Conservation (phyloP, 2,329 filamentous ascomycete genomes). For the Emericellopsis cladophorae region DNA sequence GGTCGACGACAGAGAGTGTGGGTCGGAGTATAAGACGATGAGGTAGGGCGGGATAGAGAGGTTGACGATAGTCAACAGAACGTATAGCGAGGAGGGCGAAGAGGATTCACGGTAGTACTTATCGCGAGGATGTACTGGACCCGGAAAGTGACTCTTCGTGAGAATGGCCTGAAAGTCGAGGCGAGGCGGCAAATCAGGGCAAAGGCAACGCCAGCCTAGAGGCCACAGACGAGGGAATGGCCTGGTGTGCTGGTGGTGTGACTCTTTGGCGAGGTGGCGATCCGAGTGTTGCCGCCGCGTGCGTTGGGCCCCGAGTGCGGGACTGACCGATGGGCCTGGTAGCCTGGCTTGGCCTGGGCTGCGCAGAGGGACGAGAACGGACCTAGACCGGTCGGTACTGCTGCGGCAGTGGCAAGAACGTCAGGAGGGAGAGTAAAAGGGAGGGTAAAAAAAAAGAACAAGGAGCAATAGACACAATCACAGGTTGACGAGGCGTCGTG, state of each 20-base stretch:
- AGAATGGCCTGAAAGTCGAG: background rate
- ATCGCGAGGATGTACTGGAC: background rate
- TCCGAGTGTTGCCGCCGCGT: slow-evolving; percentile 16
- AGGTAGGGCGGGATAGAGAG: background rate
- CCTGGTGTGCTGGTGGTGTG: slow-evolving; percentile 13
- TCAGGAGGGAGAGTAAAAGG: background rate
- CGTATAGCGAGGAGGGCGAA: background rate
- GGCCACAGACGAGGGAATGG: slow-evolving; percentile 2
- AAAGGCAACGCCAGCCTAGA: background rate
- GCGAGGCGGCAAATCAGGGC: slow-evolving; percentile 3
- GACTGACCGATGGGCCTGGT: background rate
- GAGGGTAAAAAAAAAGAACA: slow-evolving; percentile 1
- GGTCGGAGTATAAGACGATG: background rate
- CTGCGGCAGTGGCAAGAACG: slow-evolving; percentile 5
- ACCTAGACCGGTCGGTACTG: slow-evolving; percentile 1
- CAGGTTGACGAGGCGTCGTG: slow-evolving; percentile 6
- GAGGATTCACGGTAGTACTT: background rate
- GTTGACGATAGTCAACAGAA: background rate
- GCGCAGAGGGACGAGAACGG: background rate
- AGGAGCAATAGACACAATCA: background rate
- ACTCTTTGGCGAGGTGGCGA: slow-evolving; percentile 24
- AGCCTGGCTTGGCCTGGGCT: slow-evolving; percentile 1
- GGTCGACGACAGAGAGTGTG: slow-evolving; percentile 1
- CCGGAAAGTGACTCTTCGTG: slow-evolving; percentile 2
- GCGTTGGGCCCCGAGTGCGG: background rate